A percentile compares a stretch with the other conserved stretches of the same genome.
These are phyloP conservation scores for Lentinula lateritia DNA, from an alignment of 768 basidiomycete genomes.

Conservation along the genomic window DNA sequence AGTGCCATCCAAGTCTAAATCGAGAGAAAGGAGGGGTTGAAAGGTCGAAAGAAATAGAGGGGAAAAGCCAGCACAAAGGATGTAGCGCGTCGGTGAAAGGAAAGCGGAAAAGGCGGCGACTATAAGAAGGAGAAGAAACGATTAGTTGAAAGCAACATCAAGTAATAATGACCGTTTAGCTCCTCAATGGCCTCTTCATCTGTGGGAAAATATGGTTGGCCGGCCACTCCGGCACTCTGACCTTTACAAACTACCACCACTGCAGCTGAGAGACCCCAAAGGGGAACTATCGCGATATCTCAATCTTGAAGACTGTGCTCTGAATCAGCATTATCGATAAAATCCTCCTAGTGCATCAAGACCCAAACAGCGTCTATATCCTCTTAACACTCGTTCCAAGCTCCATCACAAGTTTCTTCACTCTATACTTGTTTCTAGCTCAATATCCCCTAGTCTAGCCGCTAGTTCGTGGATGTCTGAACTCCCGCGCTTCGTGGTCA, in stretches of 20 bases:
- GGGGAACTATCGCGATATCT: background rate
- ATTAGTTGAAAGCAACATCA: background rate
- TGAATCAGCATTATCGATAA: too few species aligned
- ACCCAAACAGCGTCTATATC: too few species aligned
- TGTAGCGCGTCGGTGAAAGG: background rate
- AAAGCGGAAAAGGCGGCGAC: background rate
- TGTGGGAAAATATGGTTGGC: background rate
- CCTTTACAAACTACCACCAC: background rate
- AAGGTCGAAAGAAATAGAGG: background rate
- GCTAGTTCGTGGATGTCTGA: too few species aligned
- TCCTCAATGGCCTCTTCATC: background rate
- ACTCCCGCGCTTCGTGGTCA: too few species aligned
- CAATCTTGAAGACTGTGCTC: background rate
- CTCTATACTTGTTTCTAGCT: background rate
- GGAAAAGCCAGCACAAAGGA: background rate
- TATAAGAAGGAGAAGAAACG: background rate
- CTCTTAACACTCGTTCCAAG: background rate
- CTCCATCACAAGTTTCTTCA: background rate
- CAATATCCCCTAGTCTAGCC: too few species aligned
- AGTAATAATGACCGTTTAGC: background rate
- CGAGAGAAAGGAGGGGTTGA: background rate
- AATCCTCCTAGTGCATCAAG: too few species aligned
- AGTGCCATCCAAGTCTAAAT: constrained; percentile 27
- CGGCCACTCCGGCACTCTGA: background rate
- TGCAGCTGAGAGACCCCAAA: background rate